phyloP scores from a whole-genome alignment of 2,329 filamentous ascomycete species.

The Ophiosphaerella korrae region DNA sequence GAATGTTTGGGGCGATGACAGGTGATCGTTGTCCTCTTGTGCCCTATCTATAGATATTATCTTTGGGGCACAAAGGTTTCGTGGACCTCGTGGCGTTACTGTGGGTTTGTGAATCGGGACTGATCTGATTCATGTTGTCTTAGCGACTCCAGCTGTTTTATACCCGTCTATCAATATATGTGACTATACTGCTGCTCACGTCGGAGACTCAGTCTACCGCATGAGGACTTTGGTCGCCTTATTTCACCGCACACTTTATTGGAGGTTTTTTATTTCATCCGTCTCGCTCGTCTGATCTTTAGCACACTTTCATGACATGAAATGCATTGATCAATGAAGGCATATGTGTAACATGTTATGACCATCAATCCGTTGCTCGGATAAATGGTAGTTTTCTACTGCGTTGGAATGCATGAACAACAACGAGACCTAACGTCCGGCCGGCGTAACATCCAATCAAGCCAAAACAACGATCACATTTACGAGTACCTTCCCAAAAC shows the following conservation, averaged over 20 bases:
- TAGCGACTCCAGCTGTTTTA: constrained; percentile 2
- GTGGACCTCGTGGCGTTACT: background rate
- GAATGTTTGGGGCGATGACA: constrained; percentile 42
- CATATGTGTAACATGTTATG: background rate
- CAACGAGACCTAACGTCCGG: background rate
- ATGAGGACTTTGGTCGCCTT: too few species aligned
- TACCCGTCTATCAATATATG: background rate
- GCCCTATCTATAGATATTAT: background rate
- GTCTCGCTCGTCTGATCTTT: too few species aligned
- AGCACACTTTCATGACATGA: too few species aligned
- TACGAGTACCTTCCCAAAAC: background rate
- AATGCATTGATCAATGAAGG: background rate
- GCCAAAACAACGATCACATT: constrained; percentile 1
- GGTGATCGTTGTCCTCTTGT: background rate
- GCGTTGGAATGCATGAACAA: background rate
- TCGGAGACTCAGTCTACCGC: too few species aligned
- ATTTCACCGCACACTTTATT: too few species aligned
- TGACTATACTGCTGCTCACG: too few species aligned
- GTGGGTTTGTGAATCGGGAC: background rate
- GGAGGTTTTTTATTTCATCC: too few species aligned
- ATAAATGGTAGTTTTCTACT: background rate
- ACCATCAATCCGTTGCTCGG: background rate
- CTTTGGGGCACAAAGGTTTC: background rate
- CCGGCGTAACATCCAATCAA: background rate
- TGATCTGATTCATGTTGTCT: background rate